These are phyloP conservation scores for Calocera cornea DNA, from an alignment of 768 basidiomycete genomes.

Conservation along the genomic window DNA sequence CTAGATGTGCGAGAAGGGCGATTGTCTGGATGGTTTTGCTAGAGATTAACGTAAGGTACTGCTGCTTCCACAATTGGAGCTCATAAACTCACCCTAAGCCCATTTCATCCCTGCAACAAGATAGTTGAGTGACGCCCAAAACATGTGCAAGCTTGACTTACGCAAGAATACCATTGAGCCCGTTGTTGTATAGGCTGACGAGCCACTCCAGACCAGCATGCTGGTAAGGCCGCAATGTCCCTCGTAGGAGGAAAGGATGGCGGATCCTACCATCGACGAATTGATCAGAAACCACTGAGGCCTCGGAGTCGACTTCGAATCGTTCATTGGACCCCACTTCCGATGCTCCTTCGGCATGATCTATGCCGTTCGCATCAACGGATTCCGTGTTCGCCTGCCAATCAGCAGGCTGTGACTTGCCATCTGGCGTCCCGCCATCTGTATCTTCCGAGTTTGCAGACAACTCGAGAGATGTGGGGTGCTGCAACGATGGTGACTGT, in stretches of 20 bases:
- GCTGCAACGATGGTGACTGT: too few relatives aligned
- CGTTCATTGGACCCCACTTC: constrained; percentile 6
- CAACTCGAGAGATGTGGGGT: too few relatives aligned
- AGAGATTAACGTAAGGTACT: not conserved
- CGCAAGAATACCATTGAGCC: constrained; percentile 29
- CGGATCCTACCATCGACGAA: constrained; percentile 15
- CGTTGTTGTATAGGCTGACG: constrained; percentile 28
- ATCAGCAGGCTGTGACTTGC: too few relatives aligned
- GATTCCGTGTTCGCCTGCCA: constrained; percentile 14
- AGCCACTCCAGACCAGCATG: constrained; percentile 34
- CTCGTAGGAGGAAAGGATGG: constrained; percentile 31
- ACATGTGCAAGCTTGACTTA: not conserved
- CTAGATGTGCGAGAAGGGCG: constrained; percentile 26
- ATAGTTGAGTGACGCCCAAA: not conserved
- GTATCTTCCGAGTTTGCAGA: constrained; percentile 14
- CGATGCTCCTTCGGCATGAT: not conserved
- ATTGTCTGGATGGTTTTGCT: constrained; percentile 31
- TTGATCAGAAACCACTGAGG: constrained; percentile 11
- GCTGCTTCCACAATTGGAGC: not conserved
- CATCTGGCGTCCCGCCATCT: constrained; percentile 6
- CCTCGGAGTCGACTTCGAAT: constrained; percentile 10
- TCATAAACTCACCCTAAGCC: constrained; percentile 60
- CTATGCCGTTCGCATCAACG: constrained; percentile 13
- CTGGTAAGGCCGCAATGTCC: constrained; percentile 31
- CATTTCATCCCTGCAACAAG: constrained; percentile 71